phyloP scores from a whole-genome alignment of 2,329 filamentous ascomycete genomes.

The Fusarium caatingaense region DNA sequence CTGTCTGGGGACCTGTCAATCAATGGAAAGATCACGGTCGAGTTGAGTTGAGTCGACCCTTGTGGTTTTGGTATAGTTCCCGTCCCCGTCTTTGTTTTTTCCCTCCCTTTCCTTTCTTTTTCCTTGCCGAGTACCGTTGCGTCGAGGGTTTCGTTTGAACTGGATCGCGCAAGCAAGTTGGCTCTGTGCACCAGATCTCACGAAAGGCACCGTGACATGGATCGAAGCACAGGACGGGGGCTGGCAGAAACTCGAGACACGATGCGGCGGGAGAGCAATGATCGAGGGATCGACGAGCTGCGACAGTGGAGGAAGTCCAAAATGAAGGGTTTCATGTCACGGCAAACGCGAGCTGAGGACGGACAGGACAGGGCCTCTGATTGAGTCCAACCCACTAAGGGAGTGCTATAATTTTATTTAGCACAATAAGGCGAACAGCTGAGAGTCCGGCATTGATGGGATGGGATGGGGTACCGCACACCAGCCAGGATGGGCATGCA shows the following conservation, averaged over 20 bases:
- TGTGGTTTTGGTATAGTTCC: constrained; percentile 12
- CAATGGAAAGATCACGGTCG: not conserved
- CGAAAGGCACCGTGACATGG: constrained; percentile 40
- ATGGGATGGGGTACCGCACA: constrained; percentile 10
- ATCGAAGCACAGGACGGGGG: constrained; percentile 41
- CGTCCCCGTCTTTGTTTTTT: constrained; percentile 12
- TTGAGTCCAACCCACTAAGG: constrained; percentile 11
- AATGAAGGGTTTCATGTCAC: constrained; percentile 45
- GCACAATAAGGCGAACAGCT: constrained; percentile 38
- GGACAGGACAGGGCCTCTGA: constrained; percentile 26
- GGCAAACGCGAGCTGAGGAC: constrained; percentile 43
- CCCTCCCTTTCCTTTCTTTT: constrained; percentile 13
- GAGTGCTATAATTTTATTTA: constrained; percentile 32
- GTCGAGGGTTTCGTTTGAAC: constrained; percentile 34
- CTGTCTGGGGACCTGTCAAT: not conserved
- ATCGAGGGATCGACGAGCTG: constrained; percentile 25
- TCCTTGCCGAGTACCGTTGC: constrained; percentile 13
- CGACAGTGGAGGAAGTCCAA: constrained; percentile 26
- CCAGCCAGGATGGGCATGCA: constrained; percentile 26
- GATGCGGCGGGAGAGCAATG: constrained; percentile 25
- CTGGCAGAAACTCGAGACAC: constrained; percentile 35
- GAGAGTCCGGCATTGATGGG: constrained; percentile 21
- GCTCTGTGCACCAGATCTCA: constrained; percentile 45
- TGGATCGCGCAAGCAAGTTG: constrained; percentile 40
- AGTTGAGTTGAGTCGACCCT: not conserved